Evolutionary conservation across 495 filamentous ascomycete species (phyloP), one percentile per base, ranked within the genome.

Genomic region (Aspergillus haitiensis): DNA sequence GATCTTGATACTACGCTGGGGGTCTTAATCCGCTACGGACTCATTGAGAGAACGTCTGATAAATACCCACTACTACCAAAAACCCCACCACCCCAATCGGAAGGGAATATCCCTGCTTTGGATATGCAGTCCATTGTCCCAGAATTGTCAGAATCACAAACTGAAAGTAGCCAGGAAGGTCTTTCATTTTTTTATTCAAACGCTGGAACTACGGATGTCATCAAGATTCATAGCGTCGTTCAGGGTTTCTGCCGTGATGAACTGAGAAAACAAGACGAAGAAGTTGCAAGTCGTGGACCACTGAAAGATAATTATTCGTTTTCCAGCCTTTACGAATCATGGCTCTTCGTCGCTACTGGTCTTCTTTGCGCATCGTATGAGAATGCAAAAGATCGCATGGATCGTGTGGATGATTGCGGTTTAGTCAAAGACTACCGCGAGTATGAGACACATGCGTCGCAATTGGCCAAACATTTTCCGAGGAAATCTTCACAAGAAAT

Each of bases 191-290:
- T 75, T 0, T 80, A 80, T 45, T 71, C 75, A 2, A 82, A 82
- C 21, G 78, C 80, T 39, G 67, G 64, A 9, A 60, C 62, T 1
- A 81, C 91, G 18, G 90, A 92, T 53, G 80, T 92, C 36, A 78
- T 93, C 35, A 85, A 87, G 35, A 79, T 93, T 44, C 89, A 92
- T 67, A 87, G 83, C 35, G 88, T 93, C 1, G 88, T 92, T 6
- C 91, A 93, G 66, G 86, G 83, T 0, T 92, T 92, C 55, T 91
- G 89, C 59, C 82, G 88, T 15, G 88, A 91, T 64, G 80, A 83
- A 21, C 72, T 94, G 5, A 79, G 80, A 18, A 80, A 82, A 53
- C 74, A 67, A 61, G 78, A 84, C 37, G 76, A 78, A 9, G 77
- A 86, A 21, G 71, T 81, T 7, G 74, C 67, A 56, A 70, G n/a